Conservation (phyloP, 78 protist species). For the Salpingoeca rosetta region DNA sequence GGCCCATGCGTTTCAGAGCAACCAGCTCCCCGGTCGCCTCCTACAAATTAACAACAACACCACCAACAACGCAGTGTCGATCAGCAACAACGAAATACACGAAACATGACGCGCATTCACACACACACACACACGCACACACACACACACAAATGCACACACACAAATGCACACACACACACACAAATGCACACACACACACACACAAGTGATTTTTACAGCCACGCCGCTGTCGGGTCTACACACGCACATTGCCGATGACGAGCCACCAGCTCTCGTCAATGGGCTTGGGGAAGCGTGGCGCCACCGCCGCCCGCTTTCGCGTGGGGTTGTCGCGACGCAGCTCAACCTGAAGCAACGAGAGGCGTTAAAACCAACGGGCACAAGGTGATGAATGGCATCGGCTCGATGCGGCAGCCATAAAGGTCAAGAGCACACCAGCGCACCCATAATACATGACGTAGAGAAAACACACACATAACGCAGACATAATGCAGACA, state of each 20-base stretch:
- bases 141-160: too few relatives aligned
- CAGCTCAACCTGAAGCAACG: not conserved
- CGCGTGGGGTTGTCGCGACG: not conserved
- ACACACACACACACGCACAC: too few relatives aligned
- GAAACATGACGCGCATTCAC: too few relatives aligned
- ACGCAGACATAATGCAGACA: too few relatives aligned
- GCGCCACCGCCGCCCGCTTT: constrained; percentile 8
- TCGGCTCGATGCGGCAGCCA: not conserved
- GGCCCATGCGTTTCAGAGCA: constrained; percentile 41
- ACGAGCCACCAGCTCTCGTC: constrained; percentile 43
- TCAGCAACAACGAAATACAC: too few relatives aligned
- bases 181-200: too few relatives aligned
- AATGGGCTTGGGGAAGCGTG: constrained; percentile 35
- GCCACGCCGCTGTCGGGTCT: too few relatives aligned
- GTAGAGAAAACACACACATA: too few relatives aligned
- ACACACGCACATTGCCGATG: constrained; percentile 8
- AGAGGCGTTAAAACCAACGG: not conserved
- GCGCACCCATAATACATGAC: not conserved
- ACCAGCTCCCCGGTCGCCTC: constrained; percentile 43
- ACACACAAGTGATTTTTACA: too few relatives aligned
- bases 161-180: too few relatives aligned
- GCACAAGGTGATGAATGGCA: not conserved
- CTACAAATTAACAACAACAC: too few relatives aligned
- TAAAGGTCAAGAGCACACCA: not conserved
- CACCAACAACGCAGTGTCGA: too few relatives aligned